Evolutionary conservation across 2,329 filamentous ascomycete species (phyloP), one percentile per base, ranked within the genome.

Genomic region (Periconia sp.): DNA sequence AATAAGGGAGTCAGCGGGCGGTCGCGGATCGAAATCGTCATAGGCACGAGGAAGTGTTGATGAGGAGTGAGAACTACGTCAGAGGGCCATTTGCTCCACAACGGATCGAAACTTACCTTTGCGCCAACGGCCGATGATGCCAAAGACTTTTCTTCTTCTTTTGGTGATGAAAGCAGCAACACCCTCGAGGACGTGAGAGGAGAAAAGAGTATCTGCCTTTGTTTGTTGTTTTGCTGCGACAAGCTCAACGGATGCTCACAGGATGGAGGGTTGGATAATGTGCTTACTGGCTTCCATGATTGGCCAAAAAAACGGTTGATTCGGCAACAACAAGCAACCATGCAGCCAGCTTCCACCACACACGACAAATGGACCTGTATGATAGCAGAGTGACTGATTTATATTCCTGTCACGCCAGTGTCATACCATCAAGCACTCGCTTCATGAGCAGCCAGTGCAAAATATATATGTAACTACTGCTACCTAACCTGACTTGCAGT

Each of bases 1-100:
- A 42, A 19, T 53, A 49, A 53, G 51, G 50, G 44, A 52, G 48
- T 64, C 50, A 61, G 62, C 63, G 61, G 56, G 54, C 44, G 51
- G 55, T 48, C 57, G 61, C 58, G 60, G 64, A 54, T 54, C 54
- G 41, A 42, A 27, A 35, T 37, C 33, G 33, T 37, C 33, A 37
- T 37, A 37, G 33, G 33, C 33, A 37, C 33, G 33, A 37, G 33
- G 33, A 3, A 56, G 59, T 60, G 59, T 64, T 3, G 61, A 64
- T 63, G 20, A 59, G 42, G 47, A 47, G 47, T 46, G 18, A 3
- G 15, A 42, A 40, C 45, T 61, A 61, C 59, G 62, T 64, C 60
- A 63, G 50, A 55, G 59, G 53, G 49, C 53, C 52, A 47, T 48
- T 40, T n/a, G 37, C 35, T 17, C 18, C 40, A 43, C 47, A 48